phyloP scores from a whole-genome alignment of 2,329 filamentous ascomycete species.

The Pestalotiopsis fici region DNA sequence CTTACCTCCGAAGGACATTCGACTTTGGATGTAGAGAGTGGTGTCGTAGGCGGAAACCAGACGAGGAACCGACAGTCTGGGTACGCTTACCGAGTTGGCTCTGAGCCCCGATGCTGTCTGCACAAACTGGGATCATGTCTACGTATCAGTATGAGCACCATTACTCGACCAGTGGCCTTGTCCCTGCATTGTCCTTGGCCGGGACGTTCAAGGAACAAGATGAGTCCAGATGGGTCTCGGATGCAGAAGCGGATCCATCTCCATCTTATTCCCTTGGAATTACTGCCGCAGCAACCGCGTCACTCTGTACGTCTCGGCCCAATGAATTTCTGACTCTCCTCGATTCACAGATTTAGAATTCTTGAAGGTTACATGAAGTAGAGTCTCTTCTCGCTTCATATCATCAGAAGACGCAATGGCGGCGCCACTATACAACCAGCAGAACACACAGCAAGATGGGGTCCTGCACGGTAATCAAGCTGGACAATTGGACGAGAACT shows the following conservation, averaged over 20 bases:
- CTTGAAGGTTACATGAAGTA: too few relatives aligned
- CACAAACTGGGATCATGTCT: neutral
- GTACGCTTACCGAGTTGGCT: neutral
- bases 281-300: neutral
- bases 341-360: too few relatives aligned
- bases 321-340: too few relatives aligned
- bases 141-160: neutral
- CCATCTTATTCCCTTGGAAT: neutral
- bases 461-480: neutral
- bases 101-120: neutral
- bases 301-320: too few relatives aligned
- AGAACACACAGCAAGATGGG: neutral
- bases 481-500: neutral
- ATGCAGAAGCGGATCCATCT: neutral
- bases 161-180: neutral
- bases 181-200: neutral
- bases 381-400: too few relatives aligned
- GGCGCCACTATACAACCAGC: neutral
- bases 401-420: neutral
- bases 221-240: neutral
- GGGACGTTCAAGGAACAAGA: neutral
- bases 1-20: too few relatives aligned
- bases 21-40: too few relatives aligned
- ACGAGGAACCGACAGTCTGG: neutral
- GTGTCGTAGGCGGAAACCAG: neutral